A percentile compares a stretch with the other conserved stretches of the same genome.
Evolutionary conservation across 192 early-diverging fungal genomes (phyloP).

Genomic region (Polychytrium aggregatum): DNA sequence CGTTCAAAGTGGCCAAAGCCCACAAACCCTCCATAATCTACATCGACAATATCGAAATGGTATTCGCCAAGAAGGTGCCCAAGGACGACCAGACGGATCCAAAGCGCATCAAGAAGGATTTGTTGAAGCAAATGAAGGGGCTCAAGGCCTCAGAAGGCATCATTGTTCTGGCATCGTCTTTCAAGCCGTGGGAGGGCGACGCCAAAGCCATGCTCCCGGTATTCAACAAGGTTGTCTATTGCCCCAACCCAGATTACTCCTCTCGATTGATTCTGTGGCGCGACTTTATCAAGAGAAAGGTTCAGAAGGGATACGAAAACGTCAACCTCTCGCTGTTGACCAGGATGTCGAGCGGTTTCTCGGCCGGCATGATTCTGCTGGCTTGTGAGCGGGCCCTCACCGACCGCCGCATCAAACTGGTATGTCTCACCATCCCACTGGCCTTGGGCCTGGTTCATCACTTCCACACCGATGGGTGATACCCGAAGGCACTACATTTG

Average conservation of each 20-base stretch:
- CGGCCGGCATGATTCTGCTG: slow-evolving; percentile 28
- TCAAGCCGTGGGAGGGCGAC: slow-evolving; percentile 51
- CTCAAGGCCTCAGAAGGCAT: slow-evolving; percentile 34
- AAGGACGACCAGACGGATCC: slow-evolving; percentile 53
- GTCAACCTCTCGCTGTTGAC: slow-evolving; percentile 36
- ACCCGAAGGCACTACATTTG: too few species aligned
- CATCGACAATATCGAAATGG: slow-evolving; percentile 47
- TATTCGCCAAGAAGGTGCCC: slow-evolving; percentile 55
- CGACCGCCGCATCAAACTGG: slow-evolving; percentile 30
- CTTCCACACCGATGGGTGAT: too few species aligned
- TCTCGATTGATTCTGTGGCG: slow-evolving; percentile 28
- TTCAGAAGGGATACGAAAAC: slow-evolving; percentile 1
- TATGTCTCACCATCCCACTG: slow-evolving; percentile 6
- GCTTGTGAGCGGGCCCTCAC: slow-evolving; percentile 30
- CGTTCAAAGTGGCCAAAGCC: slow-evolving; percentile 52
- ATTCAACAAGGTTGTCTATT: slow-evolving; percentile 28
- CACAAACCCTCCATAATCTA: slow-evolving; percentile 43
- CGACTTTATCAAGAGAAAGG: slow-evolving; percentile 19
- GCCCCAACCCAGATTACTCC: slow-evolving; percentile 37
- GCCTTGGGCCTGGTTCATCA: too few species aligned
- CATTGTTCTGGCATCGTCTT: slow-evolving; percentile 34
- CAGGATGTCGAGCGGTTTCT: slow-evolving; percentile 31
- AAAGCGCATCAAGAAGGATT: slow-evolving; percentile 51
- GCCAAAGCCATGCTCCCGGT: slow-evolving; percentile 31
- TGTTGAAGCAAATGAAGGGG: slow-evolving; percentile 40